These are phyloP conservation scores for Silene vulgaris DNA, from an alignment of 179 eudicot genomes.

Conservation along the genomic window DNA sequence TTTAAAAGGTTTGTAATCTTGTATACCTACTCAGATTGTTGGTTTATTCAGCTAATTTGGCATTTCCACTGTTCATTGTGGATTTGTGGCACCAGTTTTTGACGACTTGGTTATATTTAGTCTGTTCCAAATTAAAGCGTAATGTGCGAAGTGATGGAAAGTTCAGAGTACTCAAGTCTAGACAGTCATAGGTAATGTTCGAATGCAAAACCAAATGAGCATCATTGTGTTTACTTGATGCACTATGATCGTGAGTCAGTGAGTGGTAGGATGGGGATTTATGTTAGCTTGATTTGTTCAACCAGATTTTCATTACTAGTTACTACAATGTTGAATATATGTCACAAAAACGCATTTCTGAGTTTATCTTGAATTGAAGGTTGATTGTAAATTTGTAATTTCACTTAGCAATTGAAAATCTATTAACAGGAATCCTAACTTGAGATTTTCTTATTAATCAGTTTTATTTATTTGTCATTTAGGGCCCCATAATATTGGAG, in stretches of 20 bases:
- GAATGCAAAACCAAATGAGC: not conserved
- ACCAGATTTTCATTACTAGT: not conserved
- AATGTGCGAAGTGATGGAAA: not conserved
- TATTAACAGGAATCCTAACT: not conserved
- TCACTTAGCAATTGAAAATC: not conserved
- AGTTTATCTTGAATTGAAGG: conserved; percentile 4
- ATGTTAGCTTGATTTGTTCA: conserved; percentile 3
- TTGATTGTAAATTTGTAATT: not conserved
- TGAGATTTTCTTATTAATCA: conserved; percentile 4
- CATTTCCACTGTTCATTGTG: not conserved
- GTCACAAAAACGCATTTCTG: not conserved
- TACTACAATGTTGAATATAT: not conserved
- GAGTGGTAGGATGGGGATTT: not conserved
- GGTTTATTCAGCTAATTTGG: conserved; percentile 1
- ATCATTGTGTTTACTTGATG: not conserved
- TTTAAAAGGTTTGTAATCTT: conserved; percentile 49
- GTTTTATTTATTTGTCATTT: conserved; percentile 11
- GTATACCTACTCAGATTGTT: conserved; percentile 12
- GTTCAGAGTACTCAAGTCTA: not conserved
- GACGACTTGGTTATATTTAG: not conserved
- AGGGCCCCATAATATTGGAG: conserved; percentile 90
- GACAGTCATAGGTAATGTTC: not conserved
- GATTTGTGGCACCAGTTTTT: not conserved
- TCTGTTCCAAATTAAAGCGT: not conserved
- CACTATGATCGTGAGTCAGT: not conserved